These are phyloP conservation scores for Aspergillus funiculosus DNA, from an alignment of 495 filamentous ascomycete species.

Conservation along the genomic window DNA sequence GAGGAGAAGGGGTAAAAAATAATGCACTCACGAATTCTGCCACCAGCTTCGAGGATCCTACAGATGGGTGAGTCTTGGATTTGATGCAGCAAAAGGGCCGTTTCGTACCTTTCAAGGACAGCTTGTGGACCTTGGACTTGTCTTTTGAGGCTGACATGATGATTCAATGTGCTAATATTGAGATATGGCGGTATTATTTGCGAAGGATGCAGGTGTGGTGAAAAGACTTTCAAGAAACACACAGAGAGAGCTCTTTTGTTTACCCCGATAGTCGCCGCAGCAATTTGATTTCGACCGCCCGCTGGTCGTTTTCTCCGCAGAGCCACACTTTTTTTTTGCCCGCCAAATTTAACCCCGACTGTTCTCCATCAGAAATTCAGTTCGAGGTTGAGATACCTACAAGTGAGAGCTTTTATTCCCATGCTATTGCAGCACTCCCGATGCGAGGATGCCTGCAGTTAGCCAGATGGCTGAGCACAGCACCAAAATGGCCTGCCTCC, in stretches of 20 bases:
- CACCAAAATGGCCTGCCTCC: conserved; percentile 33
- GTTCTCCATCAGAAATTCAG: not conserved
- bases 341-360: conserved; percentile 6
- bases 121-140: conserved; percentile 88
- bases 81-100: not conserved
- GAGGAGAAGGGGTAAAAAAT: too few species aligned
- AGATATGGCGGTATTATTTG: not conserved
- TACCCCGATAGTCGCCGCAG: conserved; percentile 38
- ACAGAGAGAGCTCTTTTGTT: conserved; percentile 30
- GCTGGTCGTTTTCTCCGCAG: conserved; percentile 28
- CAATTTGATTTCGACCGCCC: conserved; percentile 30
- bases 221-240: not conserved
- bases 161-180: conserved; percentile 1
- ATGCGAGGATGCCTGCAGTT: conserved; percentile 55
- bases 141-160: conserved; percentile 58
- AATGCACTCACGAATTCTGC: conserved; percentile 79
- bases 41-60: conserved; percentile 79
- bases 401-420: conserved; percentile 20
- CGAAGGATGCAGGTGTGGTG: not conserved
- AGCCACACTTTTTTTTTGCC: conserved; percentile 19
- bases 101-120: conserved; percentile 74
- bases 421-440: conserved; percentile 39
- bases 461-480: conserved; percentile 47
- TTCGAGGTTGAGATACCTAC: not conserved
- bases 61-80: conserved; percentile 21